A percentile compares a stretch with the other conserved stretches of the same genome.
These are phyloP conservation scores for Chaetomidium leptoderma DNA, from an alignment of 495 filamentous ascomycete species.

Conservation along the genomic window DNA sequence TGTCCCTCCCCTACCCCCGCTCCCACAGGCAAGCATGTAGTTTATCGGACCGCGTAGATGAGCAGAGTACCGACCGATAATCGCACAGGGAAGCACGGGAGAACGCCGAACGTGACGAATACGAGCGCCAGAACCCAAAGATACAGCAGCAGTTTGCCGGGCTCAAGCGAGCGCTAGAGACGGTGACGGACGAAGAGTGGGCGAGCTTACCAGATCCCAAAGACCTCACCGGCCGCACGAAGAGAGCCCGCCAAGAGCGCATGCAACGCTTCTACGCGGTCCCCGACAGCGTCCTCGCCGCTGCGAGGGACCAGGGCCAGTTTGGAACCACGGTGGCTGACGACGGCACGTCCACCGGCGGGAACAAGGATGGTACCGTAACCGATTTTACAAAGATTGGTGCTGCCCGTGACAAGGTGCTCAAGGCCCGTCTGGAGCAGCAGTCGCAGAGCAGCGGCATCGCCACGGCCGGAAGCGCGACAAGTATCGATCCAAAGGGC, in stretches of 20 bases:
- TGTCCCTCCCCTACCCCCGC: background rate
- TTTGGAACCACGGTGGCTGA: slow-evolving; percentile 81
- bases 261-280: slow-evolving; percentile 91
- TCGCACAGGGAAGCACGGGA: slow-evolving; percentile 91
- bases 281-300: slow-evolving; percentile 90
- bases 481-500: slow-evolving; percentile 90
- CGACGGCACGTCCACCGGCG: slow-evolving; percentile 61
- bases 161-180: slow-evolving; percentile 81
- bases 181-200: slow-evolving; percentile 94
- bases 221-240: slow-evolving; percentile 90
- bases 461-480: slow-evolving; percentile 76
- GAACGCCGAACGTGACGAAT: slow-evolving; percentile 82
- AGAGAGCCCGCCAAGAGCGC: slow-evolving; percentile 74
- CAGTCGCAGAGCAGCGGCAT: slow-evolving; percentile 66
- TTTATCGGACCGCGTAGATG: slow-evolving; percentile 69
- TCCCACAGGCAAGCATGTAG: slow-evolving; percentile 54
- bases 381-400: slow-evolving; percentile 99
- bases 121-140: slow-evolving; percentile 95
- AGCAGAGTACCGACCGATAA: slow-evolving; percentile 82
- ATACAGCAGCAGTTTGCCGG: slow-evolving; percentile 98
- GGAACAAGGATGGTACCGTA: slow-evolving; percentile 70
- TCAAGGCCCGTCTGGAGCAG: slow-evolving; percentile 86
- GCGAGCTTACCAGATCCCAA: slow-evolving; percentile 91
- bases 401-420: slow-evolving; percentile 86
- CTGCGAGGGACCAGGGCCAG: slow-evolving; percentile 71